Evolutionary conservation across 352 stramenopile species (phyloP), one percentile per base, ranked within the genome.

Genomic region (Globisporangium paddicum): DNA sequence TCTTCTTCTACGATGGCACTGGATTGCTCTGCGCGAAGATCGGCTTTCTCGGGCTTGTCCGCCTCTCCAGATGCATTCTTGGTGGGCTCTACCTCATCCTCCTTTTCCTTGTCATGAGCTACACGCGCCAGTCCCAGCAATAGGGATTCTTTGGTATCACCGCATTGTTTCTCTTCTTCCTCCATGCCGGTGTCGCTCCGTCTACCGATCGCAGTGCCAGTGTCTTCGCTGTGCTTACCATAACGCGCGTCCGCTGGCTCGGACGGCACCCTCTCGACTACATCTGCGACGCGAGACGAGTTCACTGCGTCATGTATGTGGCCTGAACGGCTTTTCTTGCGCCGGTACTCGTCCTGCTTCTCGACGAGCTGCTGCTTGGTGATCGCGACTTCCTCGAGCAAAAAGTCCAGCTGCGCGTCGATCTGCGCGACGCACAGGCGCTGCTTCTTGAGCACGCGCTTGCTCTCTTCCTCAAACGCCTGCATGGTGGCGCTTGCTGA

Each of bases 371-470:
- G 66, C 51, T 75, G 72, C 66, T 84, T 86, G 21, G 82, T 75
- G 30, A 55, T 64, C 58, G 86, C 77, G 26, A 89, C 78, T 26
- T 87, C 72, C 6, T 70, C 72, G 28, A 89, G 71, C 41, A 91
- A 66, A 51, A 75, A 69, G 51, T 87, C 79, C 19, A 91, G 60
- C 19, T 91, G 77, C 34, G 62, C 67, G 60, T 89, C 70, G 58
- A 91, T 83, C 58, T 84, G 68, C 48, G 68, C 73, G 28, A 69
- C 77, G 48, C 77, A 80, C 28, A 86, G 50, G 16, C 79, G 75
- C 67, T 91, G 82, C 48, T 84, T 86, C 69, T 91, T 91, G 56
- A 89, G 61, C 69, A 83, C 79, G 55, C 75, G 73, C 53, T 75
- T 68, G 26, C 65, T 77, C 51, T 87, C 82, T 38, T 89, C 79